Evolutionary conservation across 805 yeast species (phyloP).

Genomic region (Brettanomyces custersianus): DNA sequence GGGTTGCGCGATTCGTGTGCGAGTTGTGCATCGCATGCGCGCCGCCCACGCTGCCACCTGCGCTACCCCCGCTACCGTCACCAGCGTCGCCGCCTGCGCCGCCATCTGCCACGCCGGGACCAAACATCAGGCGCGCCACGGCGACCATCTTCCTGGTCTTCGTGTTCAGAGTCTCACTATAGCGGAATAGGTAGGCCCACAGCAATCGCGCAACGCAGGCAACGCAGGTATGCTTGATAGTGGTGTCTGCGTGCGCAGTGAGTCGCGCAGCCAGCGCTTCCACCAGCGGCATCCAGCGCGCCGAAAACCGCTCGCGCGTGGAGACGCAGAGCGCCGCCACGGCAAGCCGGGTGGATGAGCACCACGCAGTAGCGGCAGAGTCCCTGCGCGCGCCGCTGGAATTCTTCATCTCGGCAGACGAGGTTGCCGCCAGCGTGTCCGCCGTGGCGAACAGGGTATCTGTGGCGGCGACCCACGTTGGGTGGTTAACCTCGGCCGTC

Average conservation of each 20-base stretch:
- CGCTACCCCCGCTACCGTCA: too few species aligned
- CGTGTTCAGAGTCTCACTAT: conserved; percentile 81
- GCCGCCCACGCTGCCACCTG: not conserved
- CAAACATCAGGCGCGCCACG: conserved; percentile 49
- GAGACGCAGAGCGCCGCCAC: conserved; percentile 75
- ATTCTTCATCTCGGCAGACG: not conserved
- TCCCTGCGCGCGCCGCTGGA: conserved; percentile 12
- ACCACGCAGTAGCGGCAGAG: conserved; percentile 46
- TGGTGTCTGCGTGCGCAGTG: conserved; percentile 47
- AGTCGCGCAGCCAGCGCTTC: conserved; percentile 54
- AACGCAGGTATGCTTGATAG: conserved; percentile 46
- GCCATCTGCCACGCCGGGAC: not conserved
- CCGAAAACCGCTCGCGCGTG: conserved; percentile 63
- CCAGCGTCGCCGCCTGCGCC: not conserved
- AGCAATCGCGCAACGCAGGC: conserved; percentile 63
- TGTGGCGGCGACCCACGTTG: conserved; percentile 85
- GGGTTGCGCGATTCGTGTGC: too few species aligned
- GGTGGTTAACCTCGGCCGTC: conserved; percentile 94
- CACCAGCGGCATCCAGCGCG: conserved; percentile 61
- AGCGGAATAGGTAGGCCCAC: conserved; percentile 85
- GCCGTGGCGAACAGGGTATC: conserved; percentile 44
- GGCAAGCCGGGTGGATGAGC: conserved; percentile 53
- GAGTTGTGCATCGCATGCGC: not conserved
- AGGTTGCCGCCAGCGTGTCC: conserved; percentile 33
- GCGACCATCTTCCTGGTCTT: conserved; percentile 71